phyloP scores from a whole-genome alignment of 2,329 filamentous ascomycete species.

The Pezicula carpinea region DNA sequence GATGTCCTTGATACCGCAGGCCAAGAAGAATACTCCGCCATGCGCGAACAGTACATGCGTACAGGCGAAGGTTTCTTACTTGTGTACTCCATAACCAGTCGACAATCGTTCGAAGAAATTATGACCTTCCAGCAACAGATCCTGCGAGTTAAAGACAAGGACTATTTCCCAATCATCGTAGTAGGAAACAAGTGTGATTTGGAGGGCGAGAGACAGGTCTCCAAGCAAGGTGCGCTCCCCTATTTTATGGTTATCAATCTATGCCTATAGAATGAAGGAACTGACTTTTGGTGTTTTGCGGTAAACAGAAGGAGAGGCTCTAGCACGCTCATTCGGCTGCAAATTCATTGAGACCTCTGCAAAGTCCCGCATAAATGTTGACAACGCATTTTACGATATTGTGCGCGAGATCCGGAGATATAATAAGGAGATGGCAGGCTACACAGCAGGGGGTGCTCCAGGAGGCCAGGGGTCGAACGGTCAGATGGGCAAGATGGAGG shows the following conservation, averaged over 20 bases:
- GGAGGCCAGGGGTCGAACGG: slow-evolving; percentile 50
- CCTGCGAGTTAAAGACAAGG: slow-evolving; percentile 97
- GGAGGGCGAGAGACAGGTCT: slow-evolving; percentile 85
- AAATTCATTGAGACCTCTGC: slow-evolving; percentile 99
- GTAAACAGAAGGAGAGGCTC: slow-evolving; percentile 74
- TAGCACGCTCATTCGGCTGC: slow-evolving; percentile 86
- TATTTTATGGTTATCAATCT: too few relatives aligned
- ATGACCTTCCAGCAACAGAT: slow-evolving; percentile 99
- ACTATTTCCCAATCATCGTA: slow-evolving; percentile 99
- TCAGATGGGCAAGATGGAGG: slow-evolving; percentile 66
- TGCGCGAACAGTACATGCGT: slow-evolving; percentile 99
- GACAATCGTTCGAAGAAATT: slow-evolving; percentile 97
- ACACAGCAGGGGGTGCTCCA: slow-evolving; percentile 64
- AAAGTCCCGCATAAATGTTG: slow-evolving; percentile 96
- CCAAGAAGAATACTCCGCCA: slow-evolving; percentile 98
- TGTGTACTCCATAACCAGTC: slow-evolving; percentile 96
- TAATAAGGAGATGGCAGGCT: slow-evolving; percentile 96
- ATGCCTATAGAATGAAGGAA: background rate
- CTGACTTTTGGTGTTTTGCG: background rate
- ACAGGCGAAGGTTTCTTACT: slow-evolving; percentile 97
- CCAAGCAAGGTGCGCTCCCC: slow-evolving; percentile 71
- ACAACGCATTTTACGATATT: slow-evolving; percentile 97
- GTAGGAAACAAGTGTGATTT: slow-evolving; percentile 99
- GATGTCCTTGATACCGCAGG: slow-evolving; percentile 98
- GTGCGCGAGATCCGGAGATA: slow-evolving; percentile 97